Evolutionary conservation across 768 basidiomycete genomes (phyloP), one percentile per base, ranked within the genome.

Genomic region (Boletellus emodensis): DNA sequence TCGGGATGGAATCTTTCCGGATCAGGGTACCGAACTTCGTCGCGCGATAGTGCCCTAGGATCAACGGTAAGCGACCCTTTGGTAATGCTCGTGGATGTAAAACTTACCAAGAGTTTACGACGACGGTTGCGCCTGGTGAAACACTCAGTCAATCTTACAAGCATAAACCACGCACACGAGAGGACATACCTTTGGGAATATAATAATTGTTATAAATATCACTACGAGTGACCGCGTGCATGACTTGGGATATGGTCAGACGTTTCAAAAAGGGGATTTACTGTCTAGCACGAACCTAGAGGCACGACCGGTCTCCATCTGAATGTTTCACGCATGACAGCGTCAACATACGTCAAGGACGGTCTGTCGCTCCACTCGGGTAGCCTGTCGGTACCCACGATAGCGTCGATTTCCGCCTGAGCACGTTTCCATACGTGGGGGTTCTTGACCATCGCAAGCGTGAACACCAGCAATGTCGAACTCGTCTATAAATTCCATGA

Each of bases 401-500:
- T 18, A 17, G 42, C n/a, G 6, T 47, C 38, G n/a, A 47, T 39
- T 4, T 47, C 46, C 2, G 46, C 46, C 14, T 40, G 30, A 2
- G 46, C 46, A 6, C 46, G 46, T 40, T 47, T 26, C 17, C 36
- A 35, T 5, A 47, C 46, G n/a, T 40, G 24, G 6, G 46, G 46
- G 30, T 47, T 38, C 18, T 33, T 18, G 9, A 33, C 17, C 46
- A 47, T 40, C 15, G 46, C 46, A 15, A 40, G 15, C 18, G 36
- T 15, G 18, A 47, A 47, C 6, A 13, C 18, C 18, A 40, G 17
- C 30, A 47, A 33, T 22, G 46, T 47, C 18, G 38, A 40, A 20
- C 37, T 38, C 10, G 37, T 38, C 37, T 38, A n/a, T 18, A 38
- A 3, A 18, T 11, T 38, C 17, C 18, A 38, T 38, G 4, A 38